Evolutionary conservation across 768 basidiomycete genomes (phyloP), one percentile per base, ranked within the genome.

Genomic region (Lenzites betulinus): DNA sequence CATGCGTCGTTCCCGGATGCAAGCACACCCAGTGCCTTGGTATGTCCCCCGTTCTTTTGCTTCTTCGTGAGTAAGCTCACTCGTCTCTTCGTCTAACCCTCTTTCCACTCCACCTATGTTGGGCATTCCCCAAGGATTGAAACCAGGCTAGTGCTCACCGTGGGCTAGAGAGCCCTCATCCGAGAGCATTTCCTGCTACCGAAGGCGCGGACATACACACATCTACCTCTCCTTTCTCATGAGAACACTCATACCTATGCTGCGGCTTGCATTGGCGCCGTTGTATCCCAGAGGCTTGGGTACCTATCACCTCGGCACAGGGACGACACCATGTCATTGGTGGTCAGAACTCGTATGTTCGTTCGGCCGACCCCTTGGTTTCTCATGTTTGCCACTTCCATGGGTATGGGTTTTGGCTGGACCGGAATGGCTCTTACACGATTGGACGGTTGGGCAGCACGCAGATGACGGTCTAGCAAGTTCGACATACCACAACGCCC

Each of bases 61-160:
- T 56, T 56, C 54, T 38, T 39, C 25, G 18, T 49, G 55, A 56
- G 28, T 18, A 22, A 48, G 18, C 47, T 15, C 36, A 49, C 36
- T 41, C 16, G n/a, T 28, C 36, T 48, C 12, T 41, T 56, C 11
- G 26, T n/a, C 28, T 6, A 7, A 16, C 7, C 16, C 38, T 26
- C 8, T 5, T 36, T 3, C 16, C 22, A 26, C 33, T 46, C 42
- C 43, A 46, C 50, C 50, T 23, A 25, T 46, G 35, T 16, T 38
- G 18, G 22, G n/a, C 18, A 16, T 46, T 7, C 7, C 16, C 20
- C 3, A 43, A 46, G 53, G 20, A 39, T 13, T 18, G 15, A 18
- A 39, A 39, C 52, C n/a, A 33, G n/a, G 11, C 18, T 9, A 18
- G 42, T 11, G 3, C 23, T n/a, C 20, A 35, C 20, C 53, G 53